These are phyloP conservation scores for Cladosporium sp. DNA, from an alignment of 2,329 filamentous ascomycete species.

Conservation along the genomic window DNA sequence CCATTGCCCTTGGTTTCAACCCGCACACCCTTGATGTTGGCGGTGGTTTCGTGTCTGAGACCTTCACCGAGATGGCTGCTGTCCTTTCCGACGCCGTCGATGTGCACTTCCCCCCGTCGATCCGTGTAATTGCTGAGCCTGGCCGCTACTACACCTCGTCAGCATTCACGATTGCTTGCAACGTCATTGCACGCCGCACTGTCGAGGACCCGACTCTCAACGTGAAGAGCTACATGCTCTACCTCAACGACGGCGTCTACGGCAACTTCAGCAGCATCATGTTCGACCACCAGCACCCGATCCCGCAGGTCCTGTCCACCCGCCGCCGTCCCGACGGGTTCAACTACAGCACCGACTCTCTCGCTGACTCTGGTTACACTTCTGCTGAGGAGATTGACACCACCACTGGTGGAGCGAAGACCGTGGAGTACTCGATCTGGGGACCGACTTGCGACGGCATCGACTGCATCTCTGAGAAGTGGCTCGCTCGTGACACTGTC, in stretches of 20 bases:
- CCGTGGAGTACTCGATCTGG: constrained; percentile 89
- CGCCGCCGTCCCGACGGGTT: constrained; percentile 24
- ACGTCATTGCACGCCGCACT: constrained; percentile 91
- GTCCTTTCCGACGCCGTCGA: constrained; percentile 78
- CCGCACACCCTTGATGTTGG: constrained; percentile 90
- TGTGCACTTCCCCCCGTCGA: constrained; percentile 75
- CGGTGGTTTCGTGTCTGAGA: constrained; percentile 86
- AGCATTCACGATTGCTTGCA: constrained; percentile 91
- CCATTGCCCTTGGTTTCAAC: constrained; percentile 67
- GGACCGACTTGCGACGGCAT: constrained; percentile 97
- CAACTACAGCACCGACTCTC: constrained; percentile 27
- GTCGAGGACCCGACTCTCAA: constrained; percentile 62
- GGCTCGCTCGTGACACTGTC: constrained; percentile 69
- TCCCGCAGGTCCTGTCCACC: constrained; percentile 67
- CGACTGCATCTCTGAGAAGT: constrained; percentile 83
- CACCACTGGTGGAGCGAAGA: constrained; percentile 32
- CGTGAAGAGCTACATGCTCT: constrained; percentile 85
- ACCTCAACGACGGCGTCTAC: constrained; percentile 95
- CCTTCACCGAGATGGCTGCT: constrained; percentile 83
- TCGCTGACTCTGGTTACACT: constrained; percentile 33
- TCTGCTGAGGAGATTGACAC: constrained; percentile 41
- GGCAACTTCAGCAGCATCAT: constrained; percentile 99
- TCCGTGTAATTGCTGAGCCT: constrained; percentile 91
- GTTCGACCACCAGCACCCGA: constrained; percentile 93
- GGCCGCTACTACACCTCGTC: constrained; percentile 93